phyloP scores from a whole-genome alignment of 2,329 filamentous ascomycete genomes.

The Ascochyta fabae region DNA sequence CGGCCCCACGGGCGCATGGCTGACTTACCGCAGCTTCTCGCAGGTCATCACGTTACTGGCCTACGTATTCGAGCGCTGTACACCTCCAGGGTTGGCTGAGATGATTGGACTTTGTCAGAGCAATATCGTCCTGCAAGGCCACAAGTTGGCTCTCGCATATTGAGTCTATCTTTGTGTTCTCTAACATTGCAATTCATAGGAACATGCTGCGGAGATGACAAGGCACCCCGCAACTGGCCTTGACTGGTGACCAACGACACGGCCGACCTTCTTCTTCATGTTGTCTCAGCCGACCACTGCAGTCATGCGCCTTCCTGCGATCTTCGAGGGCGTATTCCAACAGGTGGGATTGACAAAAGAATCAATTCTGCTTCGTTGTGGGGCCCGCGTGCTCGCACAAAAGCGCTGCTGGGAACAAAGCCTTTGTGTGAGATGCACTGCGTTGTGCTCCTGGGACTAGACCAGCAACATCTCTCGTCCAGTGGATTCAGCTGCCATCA shows the following conservation, averaged over 20 bases:
- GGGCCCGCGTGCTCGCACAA: not conserved
- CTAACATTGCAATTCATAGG: not conserved
- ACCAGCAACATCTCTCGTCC: not conserved
- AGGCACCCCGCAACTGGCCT: constrained; percentile 9
- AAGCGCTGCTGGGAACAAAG: not conserved
- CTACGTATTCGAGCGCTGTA: not conserved
- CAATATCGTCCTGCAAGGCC: constrained; percentile 2
- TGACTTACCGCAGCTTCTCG: not conserved
- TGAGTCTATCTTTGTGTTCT: not conserved
- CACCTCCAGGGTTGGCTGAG: not conserved
- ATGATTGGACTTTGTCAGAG: not conserved
- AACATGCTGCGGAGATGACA: constrained; percentile 7
- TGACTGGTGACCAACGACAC: constrained; percentile 1
- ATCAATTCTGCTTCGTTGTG: not conserved
- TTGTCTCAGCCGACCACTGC: constrained; percentile 17
- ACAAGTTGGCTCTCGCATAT: not conserved
- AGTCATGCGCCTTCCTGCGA: constrained; percentile 21
- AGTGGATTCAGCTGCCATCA: not conserved
- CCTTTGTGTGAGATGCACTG: not conserved
- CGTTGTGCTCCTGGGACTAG: not conserved
- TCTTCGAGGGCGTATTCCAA: not conserved
- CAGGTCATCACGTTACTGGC: not conserved
- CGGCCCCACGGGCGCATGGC: not conserved
- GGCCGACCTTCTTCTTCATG: not conserved
- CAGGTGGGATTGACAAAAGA: not conserved